phyloP scores from a whole-genome alignment of 306 rosid genomes.

The Abrus pulchellus region DNA sequence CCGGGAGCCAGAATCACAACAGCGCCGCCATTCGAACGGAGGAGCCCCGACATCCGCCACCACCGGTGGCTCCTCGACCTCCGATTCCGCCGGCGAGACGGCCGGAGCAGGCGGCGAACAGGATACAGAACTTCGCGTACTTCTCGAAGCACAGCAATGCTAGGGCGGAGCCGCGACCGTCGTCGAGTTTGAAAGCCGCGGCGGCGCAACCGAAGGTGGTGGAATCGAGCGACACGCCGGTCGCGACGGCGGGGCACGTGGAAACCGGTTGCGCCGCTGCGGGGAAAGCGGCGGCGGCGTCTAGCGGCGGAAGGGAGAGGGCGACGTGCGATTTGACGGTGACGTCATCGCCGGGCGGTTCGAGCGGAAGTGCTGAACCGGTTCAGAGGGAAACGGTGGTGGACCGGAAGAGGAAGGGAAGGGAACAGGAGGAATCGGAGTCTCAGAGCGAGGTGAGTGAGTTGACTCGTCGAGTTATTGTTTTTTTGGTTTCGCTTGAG shows the following conservation, averaged over 20 bases:
- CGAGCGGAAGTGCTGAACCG: slow-evolving; percentile 62
- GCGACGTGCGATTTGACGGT: slow-evolving; percentile 56
- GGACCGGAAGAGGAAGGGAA: slow-evolving; percentile 71
- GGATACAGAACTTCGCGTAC: slow-evolving; percentile 51
- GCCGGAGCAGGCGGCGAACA: slow-evolving; percentile 37
- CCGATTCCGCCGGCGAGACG: slow-evolving; percentile 58
- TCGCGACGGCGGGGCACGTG: slow-evolving; percentile 15
- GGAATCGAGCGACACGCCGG: slow-evolving; percentile 68
- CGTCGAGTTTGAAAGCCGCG: slow-evolving; percentile 53
- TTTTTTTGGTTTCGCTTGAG: too few relatives aligned
- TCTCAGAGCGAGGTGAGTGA: slow-evolving; percentile 72
- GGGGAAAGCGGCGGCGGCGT: slow-evolving; percentile 43
- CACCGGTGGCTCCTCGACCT: slow-evolving; percentile 42
- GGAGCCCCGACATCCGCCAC: slow-evolving; percentile 36
- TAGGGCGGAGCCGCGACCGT: slow-evolving; percentile 44
- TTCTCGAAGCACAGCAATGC: slow-evolving; percentile 50
- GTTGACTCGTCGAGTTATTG: background rate
- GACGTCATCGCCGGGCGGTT: slow-evolving; percentile 68
- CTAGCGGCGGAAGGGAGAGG: slow-evolving; percentile 45
- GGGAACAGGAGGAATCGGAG: slow-evolving; percentile 60
- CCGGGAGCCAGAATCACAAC: slow-evolving; percentile 1
- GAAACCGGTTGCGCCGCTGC: slow-evolving; percentile 35
- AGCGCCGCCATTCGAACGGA: background rate
- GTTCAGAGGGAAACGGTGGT: slow-evolving; percentile 46
- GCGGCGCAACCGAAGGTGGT: slow-evolving; percentile 53